Conservation (phyloP, 257 asterid genomes). For the Solanum habrochaites region DNA sequence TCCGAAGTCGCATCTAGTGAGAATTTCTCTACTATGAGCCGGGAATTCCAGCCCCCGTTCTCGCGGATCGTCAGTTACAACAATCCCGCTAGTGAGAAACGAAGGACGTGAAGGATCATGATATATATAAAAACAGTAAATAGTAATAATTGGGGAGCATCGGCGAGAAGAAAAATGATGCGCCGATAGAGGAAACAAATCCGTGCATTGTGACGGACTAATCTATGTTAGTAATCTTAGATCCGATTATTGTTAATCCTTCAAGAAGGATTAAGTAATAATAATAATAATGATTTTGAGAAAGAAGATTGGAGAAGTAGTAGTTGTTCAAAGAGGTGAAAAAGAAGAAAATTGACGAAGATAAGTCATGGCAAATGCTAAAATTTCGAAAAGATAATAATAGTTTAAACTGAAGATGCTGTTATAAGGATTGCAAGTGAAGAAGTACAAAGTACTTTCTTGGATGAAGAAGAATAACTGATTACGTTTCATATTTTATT, state of each 20-base stretch:
- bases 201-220: constrained; percentile 78
- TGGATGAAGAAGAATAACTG: constrained; percentile 96
- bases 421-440: constrained; percentile 73
- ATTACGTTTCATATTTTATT: constrained; percentile 32
- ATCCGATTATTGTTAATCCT: not conserved
- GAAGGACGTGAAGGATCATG: not conserved
- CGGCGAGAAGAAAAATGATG: constrained; percentile 41
- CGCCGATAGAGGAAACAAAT: constrained; percentile 27
- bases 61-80: constrained; percentile 53
- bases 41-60: constrained; percentile 64
- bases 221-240: not conserved
- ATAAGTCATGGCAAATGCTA: constrained; percentile 74
- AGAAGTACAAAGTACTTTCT: constrained; percentile 64
- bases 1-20: constrained; percentile 26
- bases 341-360: constrained; percentile 89
- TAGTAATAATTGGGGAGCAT: constrained; percentile 29
- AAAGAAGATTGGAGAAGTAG: not conserved
- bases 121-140: constrained; percentile 3
- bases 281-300: not conserved
- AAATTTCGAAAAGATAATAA: constrained; percentile 69
- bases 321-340: constrained; percentile 48
- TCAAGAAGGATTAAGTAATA: not conserved
- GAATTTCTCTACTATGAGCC: constrained; percentile 60
- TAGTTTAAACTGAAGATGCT: constrained; percentile 73
- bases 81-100: constrained; percentile 19